Percentiles rank a stretch among this genome's conserved stretches.
Evolutionary conservation across 495 filamentous ascomycete genomes (phyloP).

Genomic region (Tuber magnatum): DNA sequence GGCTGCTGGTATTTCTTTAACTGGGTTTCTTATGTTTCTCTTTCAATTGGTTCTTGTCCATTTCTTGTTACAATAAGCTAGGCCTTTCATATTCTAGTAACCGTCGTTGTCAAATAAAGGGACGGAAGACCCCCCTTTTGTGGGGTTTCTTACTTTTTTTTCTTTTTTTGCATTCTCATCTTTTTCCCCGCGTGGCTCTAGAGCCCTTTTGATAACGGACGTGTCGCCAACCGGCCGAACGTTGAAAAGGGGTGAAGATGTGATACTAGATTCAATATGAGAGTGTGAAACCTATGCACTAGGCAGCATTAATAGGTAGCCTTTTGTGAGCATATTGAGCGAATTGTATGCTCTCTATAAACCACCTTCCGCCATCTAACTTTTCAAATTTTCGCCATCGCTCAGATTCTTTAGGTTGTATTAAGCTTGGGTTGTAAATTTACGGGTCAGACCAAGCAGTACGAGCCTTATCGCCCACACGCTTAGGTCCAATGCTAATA

Average conservation of each 20-base stretch:
- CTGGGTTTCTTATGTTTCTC: not conserved
- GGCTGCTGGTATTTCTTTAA: not conserved
- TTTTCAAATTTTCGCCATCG: not conserved
- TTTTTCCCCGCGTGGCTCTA: not conserved
- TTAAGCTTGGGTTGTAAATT: not conserved
- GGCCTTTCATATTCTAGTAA: not conserved
- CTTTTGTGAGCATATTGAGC: not conserved
- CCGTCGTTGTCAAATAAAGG: not conserved
- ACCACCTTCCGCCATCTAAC: not conserved
- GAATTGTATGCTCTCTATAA: not conserved
- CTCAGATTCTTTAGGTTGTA: not conserved
- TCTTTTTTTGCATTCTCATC: not conserved
- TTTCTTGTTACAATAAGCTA: not conserved
- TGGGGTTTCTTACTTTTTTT: not conserved
- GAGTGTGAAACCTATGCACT: not conserved
- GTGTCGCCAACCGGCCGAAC: not conserved
- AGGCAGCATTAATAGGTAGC: not conserved
- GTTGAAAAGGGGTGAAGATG: not conserved
- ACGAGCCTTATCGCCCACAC: too few relatives aligned
- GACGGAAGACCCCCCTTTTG: not conserved
- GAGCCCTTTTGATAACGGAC: not conserved
- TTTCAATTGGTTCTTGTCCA: constrained; percentile 5
- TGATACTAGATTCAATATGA: not conserved
- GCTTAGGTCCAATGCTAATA: not conserved
- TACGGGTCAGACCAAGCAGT: not conserved